Evolutionary conservation across 495 filamentous ascomycete genomes (phyloP), one percentile per base, ranked within the genome.

Genomic region (Viridothelium virens): DNA sequence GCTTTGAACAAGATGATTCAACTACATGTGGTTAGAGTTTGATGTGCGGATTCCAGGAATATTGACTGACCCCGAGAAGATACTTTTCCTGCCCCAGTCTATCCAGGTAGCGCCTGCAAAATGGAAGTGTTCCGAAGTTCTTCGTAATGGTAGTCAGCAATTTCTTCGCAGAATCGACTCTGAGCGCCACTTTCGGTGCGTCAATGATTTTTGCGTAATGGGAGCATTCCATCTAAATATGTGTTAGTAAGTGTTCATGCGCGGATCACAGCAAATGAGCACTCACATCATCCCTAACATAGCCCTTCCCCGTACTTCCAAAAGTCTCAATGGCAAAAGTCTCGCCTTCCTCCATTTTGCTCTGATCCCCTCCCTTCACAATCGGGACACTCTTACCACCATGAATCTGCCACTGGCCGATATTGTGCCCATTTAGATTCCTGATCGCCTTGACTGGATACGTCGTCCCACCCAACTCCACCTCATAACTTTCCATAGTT

Each of bases 1-100:
- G 62, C 82, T 85, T 9, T 83, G 80, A 18, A 96, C 91, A 63
- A 97, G 82, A 74, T 91, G 94, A 77, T 96, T 96, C 79, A 96
- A 78, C 89, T 91, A 70, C 9, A 63, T 68, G 63, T 31, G 31
- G n/a, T 77, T 66, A 77, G 64, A 56, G 47, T 1, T 37, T 41
- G 46, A 47, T 16, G 12, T 39, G 3, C 63, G 64, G 34, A 68
- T 36, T 7, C 61, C 50, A 2, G 5, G 38, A 50, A 12, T 31
- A 14, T 31, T 34, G 3, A 74, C 80, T 74, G 74, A 86, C 82
- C 7, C 85, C 85, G 4, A 83, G 78, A 34, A 86, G 69, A 70
- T 88, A 88, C 63, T 84, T 81, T 18, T 85, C 77, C 62, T 86
- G 75, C 0, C 86, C 86, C 62, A 87, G 76, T 38, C 86, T 80